Evolutionary conservation across 495 filamentous ascomycete species (phyloP).

Genomic region (Cladorrhinum samala): DNA sequence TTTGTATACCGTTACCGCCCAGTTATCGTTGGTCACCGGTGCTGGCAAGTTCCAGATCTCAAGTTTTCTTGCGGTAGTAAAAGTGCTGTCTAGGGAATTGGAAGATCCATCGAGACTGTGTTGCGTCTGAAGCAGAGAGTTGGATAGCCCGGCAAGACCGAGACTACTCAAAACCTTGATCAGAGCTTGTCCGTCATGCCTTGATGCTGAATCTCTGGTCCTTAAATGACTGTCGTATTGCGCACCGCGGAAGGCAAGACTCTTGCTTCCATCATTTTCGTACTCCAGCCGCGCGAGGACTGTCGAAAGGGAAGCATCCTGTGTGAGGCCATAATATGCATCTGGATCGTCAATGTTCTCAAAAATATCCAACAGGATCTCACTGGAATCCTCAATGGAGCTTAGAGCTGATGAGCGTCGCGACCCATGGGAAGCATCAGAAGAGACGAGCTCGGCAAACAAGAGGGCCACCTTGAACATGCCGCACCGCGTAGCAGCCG

Average conservation of each 20-base stretch:
- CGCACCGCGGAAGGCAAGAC: conserved; percentile 85
- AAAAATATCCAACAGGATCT: conserved; percentile 73
- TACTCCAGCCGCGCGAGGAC: conserved; percentile 84
- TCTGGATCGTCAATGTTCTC: conserved; percentile 92
- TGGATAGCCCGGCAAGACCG: conserved; percentile 64
- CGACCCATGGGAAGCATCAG: conserved; percentile 48
- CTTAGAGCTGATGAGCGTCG: conserved; percentile 61
- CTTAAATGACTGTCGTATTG: conserved; percentile 80
- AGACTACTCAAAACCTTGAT: conserved; percentile 60
- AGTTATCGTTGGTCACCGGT: conserved; percentile 52
- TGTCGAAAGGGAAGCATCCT: conserved; percentile 64
- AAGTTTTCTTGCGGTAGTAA: conserved; percentile 76
- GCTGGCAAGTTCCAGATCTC: conserved; percentile 90
- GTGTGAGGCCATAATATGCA: conserved; percentile 88
- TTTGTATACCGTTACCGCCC: conserved; percentile 66
- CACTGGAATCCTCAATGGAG: conserved; percentile 48
- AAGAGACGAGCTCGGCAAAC: conserved; percentile 67
- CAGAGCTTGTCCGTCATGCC: conserved; percentile 43
- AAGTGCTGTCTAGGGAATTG: conserved; percentile 59
- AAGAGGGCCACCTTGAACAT: conserved; percentile 83
- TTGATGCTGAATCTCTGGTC: conserved; percentile 32
- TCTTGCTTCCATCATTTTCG: conserved; percentile 81
- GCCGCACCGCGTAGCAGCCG: conserved; percentile 71
- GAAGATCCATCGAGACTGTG: conserved; percentile 49
- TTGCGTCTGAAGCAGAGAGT: conserved; percentile 62